Percentiles rank a stretch among this genome's conserved stretches.
Evolutionary conservation across 2,329 filamentous ascomycete genomes (phyloP).

Genomic region (Diaporthe ilicicola): DNA sequence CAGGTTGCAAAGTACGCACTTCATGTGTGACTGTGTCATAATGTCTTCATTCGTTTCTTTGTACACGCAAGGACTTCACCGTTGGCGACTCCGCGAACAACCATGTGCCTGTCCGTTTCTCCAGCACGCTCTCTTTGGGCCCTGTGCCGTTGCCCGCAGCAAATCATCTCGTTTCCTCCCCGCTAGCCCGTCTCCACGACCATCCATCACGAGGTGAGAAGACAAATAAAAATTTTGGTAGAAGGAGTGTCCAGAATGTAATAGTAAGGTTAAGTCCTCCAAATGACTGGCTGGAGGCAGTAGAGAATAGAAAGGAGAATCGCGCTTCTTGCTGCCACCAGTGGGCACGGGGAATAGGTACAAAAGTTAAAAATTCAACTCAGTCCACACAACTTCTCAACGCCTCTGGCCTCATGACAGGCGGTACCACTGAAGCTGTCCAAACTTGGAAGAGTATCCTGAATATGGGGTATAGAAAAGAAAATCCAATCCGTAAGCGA

Average conservation of each 20-base stretch:
- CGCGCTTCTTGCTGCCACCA: conserved; percentile 30
- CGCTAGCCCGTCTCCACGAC: background rate
- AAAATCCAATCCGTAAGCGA: conserved; percentile 7
- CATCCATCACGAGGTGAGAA: conserved; percentile 21
- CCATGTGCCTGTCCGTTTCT: background rate
- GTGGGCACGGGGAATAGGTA: conserved; percentile 31
- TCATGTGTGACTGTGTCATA: background rate
- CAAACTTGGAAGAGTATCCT: conserved; percentile 23
- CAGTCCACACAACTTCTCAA: conserved; percentile 14
- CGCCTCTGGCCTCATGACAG: conserved; percentile 17
- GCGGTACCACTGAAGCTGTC: conserved; percentile 11
- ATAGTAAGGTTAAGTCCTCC: background rate
- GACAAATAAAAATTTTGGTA: conserved; percentile 17
- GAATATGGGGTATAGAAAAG: conserved; percentile 21
- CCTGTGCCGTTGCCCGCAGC: background rate
- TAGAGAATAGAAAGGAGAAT: conserved; percentile 27
- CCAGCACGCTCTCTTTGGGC: background rate
- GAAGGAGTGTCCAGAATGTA: conserved; percentile 24
- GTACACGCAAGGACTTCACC: background rate
- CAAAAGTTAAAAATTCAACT: background rate
- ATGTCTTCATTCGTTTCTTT: conserved; percentile 20
- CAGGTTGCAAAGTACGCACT: background rate
- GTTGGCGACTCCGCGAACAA: background rate
- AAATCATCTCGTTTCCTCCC: background rate
- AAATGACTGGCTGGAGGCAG: conserved; percentile 30